Base-by-base conservation (phyloP, 2,329 filamentous ascomycete genomes). In the Aureobasidium zeae region DNA sequence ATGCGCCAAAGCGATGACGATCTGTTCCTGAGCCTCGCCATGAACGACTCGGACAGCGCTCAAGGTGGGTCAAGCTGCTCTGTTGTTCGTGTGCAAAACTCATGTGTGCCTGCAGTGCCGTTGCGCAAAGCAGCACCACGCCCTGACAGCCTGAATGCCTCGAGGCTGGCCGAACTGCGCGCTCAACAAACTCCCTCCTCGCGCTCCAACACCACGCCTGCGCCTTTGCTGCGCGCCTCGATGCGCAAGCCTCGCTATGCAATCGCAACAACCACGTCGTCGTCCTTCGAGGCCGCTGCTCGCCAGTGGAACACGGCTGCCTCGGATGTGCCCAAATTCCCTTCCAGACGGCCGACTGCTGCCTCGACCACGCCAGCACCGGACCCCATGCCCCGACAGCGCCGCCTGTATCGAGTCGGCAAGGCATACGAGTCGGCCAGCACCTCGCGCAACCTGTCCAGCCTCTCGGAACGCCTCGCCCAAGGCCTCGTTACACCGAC, bases 111-210 rank as follows among this genome's bases (percentile, higher is more conserved):
- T 20, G 4, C 37, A 41, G 37, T 25, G 20, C 37, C 37, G 12
- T 33, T 44, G 13, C 49, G 51, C 46, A 46, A 50, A 35, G 42
- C 45, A 24, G 28, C 34, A 30, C 30, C 42, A 7, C 41, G 25
- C 25, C 31, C 29, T 25, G 30, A 48, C 36, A 45, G 44, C 35
- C 30, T 28, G 32, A 29, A 73, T 57, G 77, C 78, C 2, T 81
- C 77, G 2, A 77, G 78, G 2, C 62, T 81, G 37, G 74, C 72
- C 8, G 68, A 69, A 6, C 68, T 52, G 35, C 51, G 52, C 11
- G 35, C 30, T 13, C 31, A 32, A 6, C 36, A 46, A 19, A 46
- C 43, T 5, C 47, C 35, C 6, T 38, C 29, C 28, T 37, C 44
- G 20, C 19, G 31, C 6, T 22, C 31, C 29, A 32, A 11, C 25